Percentiles rank a stretch among this genome's conserved stretches.
phyloP scores from a whole-genome alignment of 1,139 yeast genomes.

The Blastobotrys niveus region DNA sequence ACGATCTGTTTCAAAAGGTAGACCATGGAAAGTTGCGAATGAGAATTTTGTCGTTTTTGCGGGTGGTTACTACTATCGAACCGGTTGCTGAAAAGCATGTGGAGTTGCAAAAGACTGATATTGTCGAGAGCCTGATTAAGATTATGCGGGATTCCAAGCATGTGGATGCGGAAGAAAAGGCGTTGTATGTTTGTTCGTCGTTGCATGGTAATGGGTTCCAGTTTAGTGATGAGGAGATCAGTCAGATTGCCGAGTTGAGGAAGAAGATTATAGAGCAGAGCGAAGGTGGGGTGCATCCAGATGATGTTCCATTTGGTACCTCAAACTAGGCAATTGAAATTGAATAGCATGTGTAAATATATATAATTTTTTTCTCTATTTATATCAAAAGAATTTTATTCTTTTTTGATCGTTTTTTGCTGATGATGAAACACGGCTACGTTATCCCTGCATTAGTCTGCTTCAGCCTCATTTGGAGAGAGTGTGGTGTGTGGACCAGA shows the following conservation, averaged over 20 bases:
- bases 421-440: too few relatives aligned
- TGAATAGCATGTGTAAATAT: too few relatives aligned
- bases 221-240: conserved; percentile 47
- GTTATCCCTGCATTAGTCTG: too few relatives aligned
- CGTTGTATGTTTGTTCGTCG: conserved; percentile 48
- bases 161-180: conserved; percentile 52
- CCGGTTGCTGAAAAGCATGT: conserved; percentile 39
- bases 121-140: conserved; percentile 39
- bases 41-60: conserved; percentile 47
- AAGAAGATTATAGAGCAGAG: conserved; percentile 21
- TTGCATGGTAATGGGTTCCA: conserved; percentile 42
- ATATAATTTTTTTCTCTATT: too few relatives aligned
- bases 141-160: conserved; percentile 40
- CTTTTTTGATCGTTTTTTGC: too few relatives aligned
- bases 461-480: too few relatives aligned
- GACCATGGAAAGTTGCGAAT: conserved; percentile 38
- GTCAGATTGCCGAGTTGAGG: conserved; percentile 40
- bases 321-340: too few relatives aligned
- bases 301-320: conserved; percentile 23
- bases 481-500: too few relatives aligned
- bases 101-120: conserved; percentile 40
- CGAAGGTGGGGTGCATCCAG: conserved; percentile 17
- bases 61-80: conserved; percentile 51
- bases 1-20: conserved; percentile 23
- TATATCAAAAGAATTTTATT: too few relatives aligned